phyloP scores from a whole-genome alignment of 139 green algal species.

The Picochlorum sp. region DNA sequence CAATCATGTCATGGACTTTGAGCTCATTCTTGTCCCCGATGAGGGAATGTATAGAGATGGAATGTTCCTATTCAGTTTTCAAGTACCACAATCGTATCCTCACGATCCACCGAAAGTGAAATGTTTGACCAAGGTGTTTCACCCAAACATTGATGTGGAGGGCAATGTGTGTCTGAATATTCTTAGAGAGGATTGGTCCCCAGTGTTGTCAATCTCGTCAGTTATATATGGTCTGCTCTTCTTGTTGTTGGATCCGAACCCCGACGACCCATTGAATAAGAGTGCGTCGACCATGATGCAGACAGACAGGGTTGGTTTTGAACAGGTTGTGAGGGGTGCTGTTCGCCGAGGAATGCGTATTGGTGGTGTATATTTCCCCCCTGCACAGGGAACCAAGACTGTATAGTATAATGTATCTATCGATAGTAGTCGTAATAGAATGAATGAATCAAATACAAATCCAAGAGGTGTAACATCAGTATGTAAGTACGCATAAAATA shows the following conservation, averaged over 20 bases:
- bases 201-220: slow-evolving; percentile 83
- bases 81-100: slow-evolving; percentile 76
- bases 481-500: too few species aligned
- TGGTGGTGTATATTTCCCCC: slow-evolving; percentile 55
- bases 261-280: slow-evolving; percentile 98
- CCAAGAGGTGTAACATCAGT: too few species aligned
- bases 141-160: slow-evolving; percentile 98
- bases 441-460: neutral
- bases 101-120: slow-evolving; percentile 98
- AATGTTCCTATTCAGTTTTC: slow-evolving; percentile 88
- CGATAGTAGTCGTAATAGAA: neutral
- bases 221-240: slow-evolving; percentile 94
- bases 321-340: slow-evolving; percentile 56
- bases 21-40: slow-evolving; percentile 76
- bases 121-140: slow-evolving; percentile 95
- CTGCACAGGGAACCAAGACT: slow-evolving; percentile 8
- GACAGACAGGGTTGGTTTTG: slow-evolving; percentile 69
- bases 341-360: slow-evolving; percentile 62
- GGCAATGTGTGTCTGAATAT: slow-evolving; percentile 99
- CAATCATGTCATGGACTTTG: slow-evolving; percentile 88
- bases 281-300: slow-evolving; percentile 84
- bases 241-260: slow-evolving; percentile 95
- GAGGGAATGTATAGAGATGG: slow-evolving; percentile 88
- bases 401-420: neutral
- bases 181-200: slow-evolving; percentile 97